A percentile compares a stretch with the other conserved stretches of the same genome.
Evolutionary conservation across 1,284 basidiomycete genomes (phyloP).

Genomic region (Phylloboletellus chloephorus): DNA sequence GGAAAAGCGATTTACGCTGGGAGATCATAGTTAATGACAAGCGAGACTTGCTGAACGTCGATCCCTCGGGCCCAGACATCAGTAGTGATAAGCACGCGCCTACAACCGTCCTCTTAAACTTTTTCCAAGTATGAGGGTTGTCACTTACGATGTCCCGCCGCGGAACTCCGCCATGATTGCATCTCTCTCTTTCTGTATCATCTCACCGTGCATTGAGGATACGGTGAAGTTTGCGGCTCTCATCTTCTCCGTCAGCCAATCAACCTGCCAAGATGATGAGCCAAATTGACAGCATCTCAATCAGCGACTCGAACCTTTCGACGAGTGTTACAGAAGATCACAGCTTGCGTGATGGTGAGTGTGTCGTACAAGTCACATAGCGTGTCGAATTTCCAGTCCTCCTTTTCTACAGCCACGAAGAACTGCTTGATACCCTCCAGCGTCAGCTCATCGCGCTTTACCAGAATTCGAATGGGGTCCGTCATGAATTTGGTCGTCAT

Average conservation of each 20-base stretch:
- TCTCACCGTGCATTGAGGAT: constrained; percentile 97
- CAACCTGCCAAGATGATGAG: constrained; percentile 58
- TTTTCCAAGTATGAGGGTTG: constrained; percentile 8
- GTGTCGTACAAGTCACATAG: constrained; percentile 98
- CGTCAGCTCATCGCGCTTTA: constrained; percentile 99
- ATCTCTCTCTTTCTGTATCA: constrained; percentile 98
- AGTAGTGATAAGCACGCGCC: constrained; percentile 92
- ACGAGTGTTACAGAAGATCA: constrained; percentile 99
- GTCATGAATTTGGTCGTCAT: constrained; percentile 99
- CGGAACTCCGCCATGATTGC: constrained; percentile 99
- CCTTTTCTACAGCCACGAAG: constrained; percentile 99
- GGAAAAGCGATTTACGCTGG: constrained; percentile 63
- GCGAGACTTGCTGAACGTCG: constrained; percentile 96
- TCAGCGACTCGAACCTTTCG: constrained; percentile 67
- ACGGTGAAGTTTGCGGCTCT: constrained; percentile 95
- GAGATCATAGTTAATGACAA: constrained; percentile 98
- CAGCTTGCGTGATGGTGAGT: constrained; percentile 97
- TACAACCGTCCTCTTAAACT: constrained; percentile 30
- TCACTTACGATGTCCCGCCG: constrained; percentile 79
- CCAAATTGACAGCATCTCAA: background rate
- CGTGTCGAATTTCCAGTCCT: constrained; percentile 99
- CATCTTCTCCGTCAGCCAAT: constrained; percentile 99
- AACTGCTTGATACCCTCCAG: constrained; percentile 99
- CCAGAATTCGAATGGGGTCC: constrained; percentile 95
- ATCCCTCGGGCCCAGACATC: constrained; percentile 99